Conservation (phyloP, 768 basidiomycete genomes). For the Boletellus sp. region DNA sequence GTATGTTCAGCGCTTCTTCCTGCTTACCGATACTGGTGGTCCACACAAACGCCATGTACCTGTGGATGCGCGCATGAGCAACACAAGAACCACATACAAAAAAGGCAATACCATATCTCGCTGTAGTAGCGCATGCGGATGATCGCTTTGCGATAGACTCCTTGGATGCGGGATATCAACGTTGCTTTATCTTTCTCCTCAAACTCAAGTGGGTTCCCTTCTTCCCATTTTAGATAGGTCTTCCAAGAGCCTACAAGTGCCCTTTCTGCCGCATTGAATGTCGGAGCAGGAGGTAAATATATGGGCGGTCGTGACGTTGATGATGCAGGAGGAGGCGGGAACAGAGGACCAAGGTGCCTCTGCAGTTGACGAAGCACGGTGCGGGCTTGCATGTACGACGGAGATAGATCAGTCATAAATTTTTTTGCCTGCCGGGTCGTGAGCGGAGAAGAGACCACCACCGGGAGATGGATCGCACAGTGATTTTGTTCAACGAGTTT, state of each 20-base stretch:
- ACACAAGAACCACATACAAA: background rate
- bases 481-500: constrained; percentile 82
- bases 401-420: constrained; percentile 89
- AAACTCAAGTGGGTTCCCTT: constrained; percentile 88
- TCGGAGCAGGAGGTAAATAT: constrained; percentile 67
- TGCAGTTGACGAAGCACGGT: constrained; percentile 81
- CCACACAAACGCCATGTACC: constrained; percentile 91
- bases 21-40: constrained; percentile 66
- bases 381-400: constrained; percentile 93
- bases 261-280: constrained; percentile 69
- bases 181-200: constrained; percentile 75
- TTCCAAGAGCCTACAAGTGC: constrained; percentile 85
- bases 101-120: constrained; percentile 75
- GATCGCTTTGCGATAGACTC: constrained; percentile 85
- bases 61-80: constrained; percentile 31
- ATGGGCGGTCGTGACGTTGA: constrained; percentile 40
- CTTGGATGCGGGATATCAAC: constrained; percentile 67
- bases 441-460: constrained; percentile 6
- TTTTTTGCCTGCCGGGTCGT: constrained; percentile 72
- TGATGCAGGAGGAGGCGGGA: constrained; percentile 47
- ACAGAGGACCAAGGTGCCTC: constrained; percentile 61
- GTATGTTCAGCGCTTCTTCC: constrained; percentile 78
- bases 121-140: constrained; percentile 92
- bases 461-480: constrained; percentile 40
- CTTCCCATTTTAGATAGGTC: constrained; percentile 92